Base-by-base conservation (phyloP, 2,329 filamentous ascomycete genomes). In the Ceratocystis smalleyi region DNA sequence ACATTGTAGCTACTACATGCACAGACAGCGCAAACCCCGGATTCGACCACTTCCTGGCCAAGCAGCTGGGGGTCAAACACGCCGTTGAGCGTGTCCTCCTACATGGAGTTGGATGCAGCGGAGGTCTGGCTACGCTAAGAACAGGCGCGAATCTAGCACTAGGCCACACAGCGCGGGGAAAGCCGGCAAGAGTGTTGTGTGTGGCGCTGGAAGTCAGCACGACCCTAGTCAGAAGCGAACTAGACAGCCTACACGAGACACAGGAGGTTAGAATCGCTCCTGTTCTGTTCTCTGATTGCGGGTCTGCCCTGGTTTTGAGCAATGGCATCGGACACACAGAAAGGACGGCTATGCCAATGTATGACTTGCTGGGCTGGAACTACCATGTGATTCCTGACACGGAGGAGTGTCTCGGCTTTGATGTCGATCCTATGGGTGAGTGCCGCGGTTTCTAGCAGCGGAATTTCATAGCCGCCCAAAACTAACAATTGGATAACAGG, bases 21-120 rank as follows among this genome's bases (percentile, higher is more conserved):
- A 88, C 84, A 7, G 82, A 87, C 70, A 85, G 83, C 68, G 83
- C 83, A 17, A 87, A 87, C 70, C 84, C 84, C 0, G 84, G 84
- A 1, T 87, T 83, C 70, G 85, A 87, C 68, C 82, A 86, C 71
- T 85, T 77, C 67, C 81, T 87, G 27, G 79, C 79, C 62, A 83
- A 81, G 69, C 74, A 76, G 3, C 73, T 88, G 1, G 82, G 82
- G 0, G 75, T 87, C 35, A 75, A 75, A n/a, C 75, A 78, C 43
- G 74, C 74, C n/a, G 78, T 84, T 1, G 83, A 88, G 69, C 86
- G 84, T 69, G 81, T 85, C 5, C 75, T 87, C 3, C 75, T 88
- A 17, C 83, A 87, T 69, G 84, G 84, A 2, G 77, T 87, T 15
- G 85, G 84, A 12, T 88, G 85, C 70, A 80, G 81, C 43, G 85